Percentiles rank a stretch among this genome's conserved stretches.
Conservation (phyloP, 176 grass and related monocot species). For the Carex parvula region DNA sequence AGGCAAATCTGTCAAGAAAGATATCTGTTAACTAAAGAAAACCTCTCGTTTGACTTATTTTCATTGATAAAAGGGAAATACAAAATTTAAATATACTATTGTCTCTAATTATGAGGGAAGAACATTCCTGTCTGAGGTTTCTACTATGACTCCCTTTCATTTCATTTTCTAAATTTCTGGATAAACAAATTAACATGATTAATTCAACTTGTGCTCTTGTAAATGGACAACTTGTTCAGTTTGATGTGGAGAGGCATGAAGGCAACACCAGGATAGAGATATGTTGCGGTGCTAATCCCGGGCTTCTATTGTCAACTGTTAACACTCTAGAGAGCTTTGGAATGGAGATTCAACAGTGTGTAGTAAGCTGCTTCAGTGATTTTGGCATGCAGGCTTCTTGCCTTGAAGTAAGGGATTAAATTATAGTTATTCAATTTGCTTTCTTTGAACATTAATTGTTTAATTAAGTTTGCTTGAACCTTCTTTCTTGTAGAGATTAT, state of each 20-base stretch:
- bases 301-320: slow-evolving; percentile 53
- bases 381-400: slow-evolving; percentile 77
- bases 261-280: slow-evolving; percentile 61
- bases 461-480: background rate
- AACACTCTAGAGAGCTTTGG: slow-evolving; percentile 52
- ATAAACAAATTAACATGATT: background rate
- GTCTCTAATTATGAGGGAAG: background rate
- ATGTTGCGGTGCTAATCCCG: slow-evolving; percentile 55
- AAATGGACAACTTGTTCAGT: slow-evolving; percentile 29
- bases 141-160: background rate
- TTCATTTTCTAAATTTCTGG: background rate
- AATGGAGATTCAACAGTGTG: slow-evolving; percentile 70
- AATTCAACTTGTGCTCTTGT: slow-evolving; percentile 2
- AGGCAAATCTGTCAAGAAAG: background rate
- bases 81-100: background rate
- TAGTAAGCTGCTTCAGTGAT: slow-evolving; percentile 72
- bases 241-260: slow-evolving; percentile 55
- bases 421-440: background rate
- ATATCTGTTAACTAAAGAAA: background rate
- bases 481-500: background rate
- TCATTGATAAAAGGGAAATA: background rate
- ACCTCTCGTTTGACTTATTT: background rate
- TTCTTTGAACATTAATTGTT: background rate
- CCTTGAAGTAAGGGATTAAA: slow-evolving; percentile 41
- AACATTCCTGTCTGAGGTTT: slow-evolving; percentile 4